Evolutionary conservation across 352 stramenopile genomes (phyloP), one percentile per base, ranked within the genome.

Genomic region (Pythium guiyangense): DNA sequence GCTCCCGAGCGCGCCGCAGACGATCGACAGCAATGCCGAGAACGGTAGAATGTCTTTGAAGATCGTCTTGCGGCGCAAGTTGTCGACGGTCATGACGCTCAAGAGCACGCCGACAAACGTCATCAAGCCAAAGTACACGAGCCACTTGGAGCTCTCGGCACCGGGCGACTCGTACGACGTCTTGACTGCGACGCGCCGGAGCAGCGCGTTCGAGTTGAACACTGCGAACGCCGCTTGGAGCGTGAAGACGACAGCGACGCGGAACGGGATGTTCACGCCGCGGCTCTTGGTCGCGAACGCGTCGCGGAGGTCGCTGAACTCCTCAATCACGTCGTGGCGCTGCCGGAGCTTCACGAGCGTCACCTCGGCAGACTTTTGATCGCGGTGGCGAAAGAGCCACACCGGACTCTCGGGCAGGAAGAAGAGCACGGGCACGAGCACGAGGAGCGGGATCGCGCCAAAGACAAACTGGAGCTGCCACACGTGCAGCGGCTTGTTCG

Each of bases 21-120:
- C 77, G 25, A 79, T 54, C 31, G 84, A 80, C 17, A 95, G 62
- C 1, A 66, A 63, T 9, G 72, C 78, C 22, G 72, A 74, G 54
- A 95, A 77, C 17, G 86, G 85, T 42, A 95, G 51, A 47, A 93
- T 82, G 48, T 93, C 86, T 63, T 95, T 95, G 62, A 92, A 87
- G 26, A 95, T 87, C 11, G 86, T 95, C 67, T 95, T 95, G 60
- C 86, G 83, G n/a, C 82, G 83, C 40, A 95, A 59, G 48, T 79
- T 92, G 58, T 95, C 86, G 12, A 95, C 81, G 3, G 75, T 92
- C 37, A 94, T 67, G 48, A 92, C 40, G 39, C 83, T 88, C 58
- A 94, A 22, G 8, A 87, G 26, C 1, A 81, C 67, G 22, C 86
- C 86, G 5, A 88, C 40, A 42, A 95, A 79, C 22, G 69, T 86